Evolutionary conservation across 1,284 basidiomycete genomes (phyloP), one percentile per base, ranked within the genome.

Genomic region (Pyrrhoderma noxium): DNA sequence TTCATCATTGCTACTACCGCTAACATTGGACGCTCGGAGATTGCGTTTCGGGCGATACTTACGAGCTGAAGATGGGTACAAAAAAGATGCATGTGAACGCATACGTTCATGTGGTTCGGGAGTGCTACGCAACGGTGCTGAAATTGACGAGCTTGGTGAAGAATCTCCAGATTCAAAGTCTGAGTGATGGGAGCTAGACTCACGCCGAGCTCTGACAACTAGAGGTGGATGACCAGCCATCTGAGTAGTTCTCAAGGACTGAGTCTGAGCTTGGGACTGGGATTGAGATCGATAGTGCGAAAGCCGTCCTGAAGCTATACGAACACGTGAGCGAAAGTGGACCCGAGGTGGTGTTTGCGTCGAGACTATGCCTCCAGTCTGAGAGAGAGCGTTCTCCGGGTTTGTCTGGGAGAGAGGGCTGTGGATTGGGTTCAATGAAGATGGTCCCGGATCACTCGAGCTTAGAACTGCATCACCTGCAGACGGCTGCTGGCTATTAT

Each of bases 81-180:
- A 31, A 31, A 31, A 31, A 31, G 27, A 31, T 11, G 7, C 27
- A 31, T 31, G 27, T 31, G 27, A 11, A 31, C 27, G 27, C 27
- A 31, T 31, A 11, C 27, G 27, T 31, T 31, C 27, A 11, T 31
- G 27, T 44, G 75, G 76, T 47, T 77, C 75, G 11, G 72, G 66
- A 51, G 71, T 72, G 53, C 76, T 74, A 39, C 78, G 80, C 27
- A 87, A 68, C 11, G 85, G 84, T 1, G 75, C 85, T 23, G 83
- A 85, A 58, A 87, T 81, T 34, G 83, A 85, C 3, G 83, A 85
- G 8, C 82, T 85, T 1, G 74, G 75, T 1, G 84, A 86, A 40
- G 73, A 72, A 3, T 80, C 27, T 31, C 27, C 80, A 3, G 79
- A 77, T 16, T 64, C 58, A 13, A 62, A 18, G n/a, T 16, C 61